Percentiles rank a stretch among this genome's conserved stretches.
Evolutionary conservation across 257 asterid species (phyloP).

Genomic region (Penstemon eatonii): DNA sequence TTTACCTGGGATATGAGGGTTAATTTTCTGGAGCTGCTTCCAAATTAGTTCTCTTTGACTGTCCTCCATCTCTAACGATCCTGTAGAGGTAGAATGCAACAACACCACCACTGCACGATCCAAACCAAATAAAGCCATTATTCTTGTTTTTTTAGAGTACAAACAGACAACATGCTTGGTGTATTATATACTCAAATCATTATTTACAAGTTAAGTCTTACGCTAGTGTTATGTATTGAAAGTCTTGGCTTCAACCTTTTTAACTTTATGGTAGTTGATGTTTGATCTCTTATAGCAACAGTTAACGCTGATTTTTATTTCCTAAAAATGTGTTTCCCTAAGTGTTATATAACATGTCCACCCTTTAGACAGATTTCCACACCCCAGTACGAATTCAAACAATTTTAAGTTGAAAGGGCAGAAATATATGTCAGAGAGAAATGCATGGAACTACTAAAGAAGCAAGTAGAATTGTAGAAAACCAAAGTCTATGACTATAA

Average conservation of each 20-base stretch:
- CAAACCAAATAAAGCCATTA: constrained; percentile 5
- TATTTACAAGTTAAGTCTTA: too few relatives aligned
- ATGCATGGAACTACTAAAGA: neutral
- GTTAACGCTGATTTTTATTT: too few relatives aligned
- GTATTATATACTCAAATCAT: too few relatives aligned
- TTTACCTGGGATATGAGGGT: constrained; percentile 22
- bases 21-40: constrained; percentile 43
- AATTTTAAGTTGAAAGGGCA: neutral
- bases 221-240: too few relatives aligned
- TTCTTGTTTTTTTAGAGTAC: too few relatives aligned
- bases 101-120: constrained; percentile 72
- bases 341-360: neutral
- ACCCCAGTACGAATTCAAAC: neutral
- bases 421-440: neutral
- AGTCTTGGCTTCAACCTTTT: too few relatives aligned
- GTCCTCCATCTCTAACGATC: constrained; percentile 58
- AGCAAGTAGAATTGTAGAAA: constrained; percentile 3
- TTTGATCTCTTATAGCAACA: too few relatives aligned
- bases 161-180: too few relatives aligned
- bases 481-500: neutral
- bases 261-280: too few relatives aligned
- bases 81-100: constrained; percentile 78
- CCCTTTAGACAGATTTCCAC: neutral
- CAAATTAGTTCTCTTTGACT: constrained; percentile 43
- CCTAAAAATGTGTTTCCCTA: neutral